phyloP scores from a whole-genome alignment of 2,329 filamentous ascomycete species.

The Exophiala aquamarina region DNA sequence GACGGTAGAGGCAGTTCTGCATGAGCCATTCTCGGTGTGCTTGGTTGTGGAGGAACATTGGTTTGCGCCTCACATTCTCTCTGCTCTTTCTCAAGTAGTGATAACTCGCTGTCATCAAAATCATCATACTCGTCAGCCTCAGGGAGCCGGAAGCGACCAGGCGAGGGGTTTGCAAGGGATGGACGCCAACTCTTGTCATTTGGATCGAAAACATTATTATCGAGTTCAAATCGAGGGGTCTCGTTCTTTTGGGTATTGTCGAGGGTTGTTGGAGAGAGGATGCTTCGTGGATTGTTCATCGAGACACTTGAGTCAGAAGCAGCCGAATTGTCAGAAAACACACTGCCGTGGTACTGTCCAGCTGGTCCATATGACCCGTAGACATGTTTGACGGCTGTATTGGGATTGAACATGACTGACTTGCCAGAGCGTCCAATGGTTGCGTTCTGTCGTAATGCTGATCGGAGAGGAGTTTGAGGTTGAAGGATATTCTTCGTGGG shows the following conservation, averaged over 20 bases:
- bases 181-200: slow-evolving; percentile 20
- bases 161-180: slow-evolving; percentile 19
- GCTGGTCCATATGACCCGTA: slow-evolving; percentile 21
- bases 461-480: slow-evolving; percentile 19
- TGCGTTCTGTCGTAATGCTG: slow-evolving; percentile 17
- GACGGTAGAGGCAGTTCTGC: slow-evolving; percentile 21
- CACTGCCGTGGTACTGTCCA: slow-evolving; percentile 23
- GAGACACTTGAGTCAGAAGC: slow-evolving; percentile 10
- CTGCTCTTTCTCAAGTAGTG: slow-evolving; percentile 99
- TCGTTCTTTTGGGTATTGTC: slow-evolving; percentile 17
- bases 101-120: slow-evolving; percentile 96
- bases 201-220: slow-evolving; percentile 16
- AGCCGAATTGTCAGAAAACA: slow-evolving; percentile 17
- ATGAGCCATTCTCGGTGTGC: slow-evolving; percentile 24
- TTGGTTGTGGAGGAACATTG: slow-evolving; percentile 79
- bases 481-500: slow-evolving; percentile 2
- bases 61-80: slow-evolving; percentile 62
- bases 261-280: slow-evolving; percentile 16
- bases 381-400: slow-evolving; percentile 19
- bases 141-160: slow-evolving; percentile 21
- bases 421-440: slow-evolving; percentile 18
- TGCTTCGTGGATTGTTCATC: slow-evolving; percentile 6
- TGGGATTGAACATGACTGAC: slow-evolving; percentile 19
- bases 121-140: slow-evolving; percentile 79
- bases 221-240: slow-evolving; percentile 14